Evolutionary conservation across 352 stramenopile genomes (phyloP), one percentile per base, ranked within the genome.

Genomic region (Phytophthora boehmeriae): DNA sequence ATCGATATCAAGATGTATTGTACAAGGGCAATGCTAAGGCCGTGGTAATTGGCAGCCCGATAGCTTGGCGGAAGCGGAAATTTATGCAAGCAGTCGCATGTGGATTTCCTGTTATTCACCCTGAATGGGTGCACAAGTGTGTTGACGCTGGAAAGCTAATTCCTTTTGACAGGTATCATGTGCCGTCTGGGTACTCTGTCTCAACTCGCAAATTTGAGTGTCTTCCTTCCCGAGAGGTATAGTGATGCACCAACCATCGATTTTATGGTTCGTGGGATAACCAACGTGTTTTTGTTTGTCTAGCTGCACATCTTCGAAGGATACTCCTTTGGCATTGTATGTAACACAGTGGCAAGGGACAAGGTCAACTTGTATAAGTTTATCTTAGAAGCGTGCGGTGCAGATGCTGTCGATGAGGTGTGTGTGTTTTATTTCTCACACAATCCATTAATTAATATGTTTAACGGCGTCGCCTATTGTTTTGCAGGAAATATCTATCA

Each of bases 71-170:
- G 16, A 92, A 92, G 23, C 74, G 80, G 35, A 95, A 95, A 71
- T 91, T 92, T 62, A 86, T 91, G 68, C 79, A 85, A 56, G 86
- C 86, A 5, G 47, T 95, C 48, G 80, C 80, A n/a, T 90, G 76
- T 56, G 82, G 83, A n/a, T 90, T 95, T 16, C 82, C 86, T 13
- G 80, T 95, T 3, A 68, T 95, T 16, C 86, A 95, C 63, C 81
- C 86, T 0, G 86, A 93, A 41, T 95, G 86, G 86, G 76, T 95
- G 11, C 77, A 84, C 23, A 71, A 71, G 45, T 93, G 86, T 46
- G 80, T 87, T 42, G 73, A 76, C 34, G 57, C 59, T n/a, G 68
- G 66, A 1, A 42, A 69, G 27, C 54, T 83, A n/a, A 41, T 90
- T 35, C 75, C 85, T 3, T 88, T 93, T 14, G 73, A 89, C 17